A percentile compares a stretch with the other conserved stretches of the same genome.
These are phyloP conservation scores for Tetrahymena elliotti DNA, from an alignment of 73 alveolate species.

Conservation along the genomic window DNA sequence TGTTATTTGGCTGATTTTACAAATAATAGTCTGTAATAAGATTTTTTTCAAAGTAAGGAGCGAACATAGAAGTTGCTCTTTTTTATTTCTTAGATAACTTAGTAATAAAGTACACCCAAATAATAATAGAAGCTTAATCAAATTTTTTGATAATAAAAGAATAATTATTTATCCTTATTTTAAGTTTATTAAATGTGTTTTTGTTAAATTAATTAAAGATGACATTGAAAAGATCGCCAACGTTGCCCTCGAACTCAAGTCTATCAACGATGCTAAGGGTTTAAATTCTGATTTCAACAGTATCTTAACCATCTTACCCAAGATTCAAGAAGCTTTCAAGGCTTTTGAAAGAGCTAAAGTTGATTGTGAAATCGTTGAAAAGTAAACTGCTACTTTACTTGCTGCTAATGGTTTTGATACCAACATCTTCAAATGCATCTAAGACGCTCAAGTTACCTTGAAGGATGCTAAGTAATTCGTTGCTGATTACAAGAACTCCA, in stretches of 20 bases:
- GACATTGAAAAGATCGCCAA: background rate
- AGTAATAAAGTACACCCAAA: too few species aligned
- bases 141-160: background rate
- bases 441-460: background rate
- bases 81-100: too few species aligned
- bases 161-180: background rate
- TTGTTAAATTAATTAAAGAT: background rate
- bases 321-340: background rate
- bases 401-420: background rate
- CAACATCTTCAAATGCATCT: background rate
- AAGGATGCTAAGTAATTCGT: background rate
- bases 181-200: background rate
- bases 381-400: background rate
- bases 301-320: background rate
- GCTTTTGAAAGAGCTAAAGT: background rate
- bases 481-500: background rate
- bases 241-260: background rate
- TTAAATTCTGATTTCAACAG: background rate
- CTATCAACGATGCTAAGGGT: background rate
- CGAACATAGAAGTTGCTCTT: too few species aligned
- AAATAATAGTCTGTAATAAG: too few species aligned
- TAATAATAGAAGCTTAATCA: too few species aligned
- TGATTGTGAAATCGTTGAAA: background rate
- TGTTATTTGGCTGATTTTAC: too few species aligned
- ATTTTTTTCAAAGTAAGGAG: too few species aligned